Base-by-base conservation (phyloP, 2,329 filamentous ascomycete genomes). In the Penicillium olsonii region DNA sequence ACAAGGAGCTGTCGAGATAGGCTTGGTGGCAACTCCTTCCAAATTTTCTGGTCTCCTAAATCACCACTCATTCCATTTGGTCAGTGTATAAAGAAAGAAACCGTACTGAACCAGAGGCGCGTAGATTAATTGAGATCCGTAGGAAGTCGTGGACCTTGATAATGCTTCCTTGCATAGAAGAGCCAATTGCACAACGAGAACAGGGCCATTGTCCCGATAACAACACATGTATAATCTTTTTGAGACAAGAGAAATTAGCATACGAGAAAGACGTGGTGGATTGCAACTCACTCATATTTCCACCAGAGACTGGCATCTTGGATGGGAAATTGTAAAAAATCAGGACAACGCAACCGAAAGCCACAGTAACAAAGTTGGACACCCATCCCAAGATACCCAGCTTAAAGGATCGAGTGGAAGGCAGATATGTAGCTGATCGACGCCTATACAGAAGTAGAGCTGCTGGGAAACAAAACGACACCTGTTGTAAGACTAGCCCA, bases 261-360 rank as follows among this genome's bases (percentile, higher is more conserved):
- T 60, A 35, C 4, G 63, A 58, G 1, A 44, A 55, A 24, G 26
- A 47, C 0, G 58, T 45, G 46, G 62, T 64, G 37, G 63, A 59
- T 62, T 19, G 7, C 37, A 29, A 58, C 60, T 56, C 52, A 68
- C 64, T 67, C 65, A 68, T 68, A 39, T 59, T 64, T 2, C 47
- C 57, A 6, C 57, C 63, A 10, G 53, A 61, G 2, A 64, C 61
- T 2, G 64, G 65, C 27, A 60, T 45, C n/a, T 42, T 43, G 7
- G 61, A 52, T 3, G 67, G 67, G 24, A 70, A 67, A 42, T 56
- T 45, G 48, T 65, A 70, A 45, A 68, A 69, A 6, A 68, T 29
- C 5, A 67, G 48, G 12, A 55, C 56, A 15, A 68, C 29, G 4
- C 63, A 20, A 1, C 57, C 55, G 12, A 63, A 65, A 1, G 40